phyloP scores from a whole-genome alignment of 345 rosid genomes.

The Syzygium jambos region DNA sequence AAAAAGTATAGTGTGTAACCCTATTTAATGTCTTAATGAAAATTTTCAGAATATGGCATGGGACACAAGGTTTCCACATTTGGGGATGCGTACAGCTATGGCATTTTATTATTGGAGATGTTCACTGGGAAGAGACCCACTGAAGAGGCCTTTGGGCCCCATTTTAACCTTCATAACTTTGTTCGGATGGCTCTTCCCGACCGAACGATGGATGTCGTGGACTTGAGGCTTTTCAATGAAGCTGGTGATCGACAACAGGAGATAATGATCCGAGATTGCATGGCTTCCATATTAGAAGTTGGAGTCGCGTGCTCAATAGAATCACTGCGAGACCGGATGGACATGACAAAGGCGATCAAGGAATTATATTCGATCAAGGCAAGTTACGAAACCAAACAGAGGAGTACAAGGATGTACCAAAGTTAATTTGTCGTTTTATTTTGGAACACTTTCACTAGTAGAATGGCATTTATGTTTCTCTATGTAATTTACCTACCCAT shows the following conservation, averaged over 20 bases:
- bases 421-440: neutral
- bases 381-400: neutral
- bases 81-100: no score
- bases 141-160: no score
- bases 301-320: neutral
- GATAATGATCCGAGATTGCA: neutral
- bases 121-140: no score
- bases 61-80: neutral
- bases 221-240: no score
- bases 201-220: accelerated
- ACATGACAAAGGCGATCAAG: neutral
- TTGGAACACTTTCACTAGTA: neutral
- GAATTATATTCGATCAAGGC: neutral
- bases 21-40: neutral
- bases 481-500: no score
- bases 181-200: no score
- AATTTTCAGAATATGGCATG: neutral
- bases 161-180: no score
- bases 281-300: accelerated
- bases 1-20: neutral
- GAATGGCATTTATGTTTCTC: neutral
- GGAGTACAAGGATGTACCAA: neutral
- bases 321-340: neutral
- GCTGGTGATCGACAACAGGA: no score
- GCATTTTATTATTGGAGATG: no score